Base-by-base conservation (phyloP, 768 basidiomycete genomes). In the Coprinopsis marcescibilis region DNA sequence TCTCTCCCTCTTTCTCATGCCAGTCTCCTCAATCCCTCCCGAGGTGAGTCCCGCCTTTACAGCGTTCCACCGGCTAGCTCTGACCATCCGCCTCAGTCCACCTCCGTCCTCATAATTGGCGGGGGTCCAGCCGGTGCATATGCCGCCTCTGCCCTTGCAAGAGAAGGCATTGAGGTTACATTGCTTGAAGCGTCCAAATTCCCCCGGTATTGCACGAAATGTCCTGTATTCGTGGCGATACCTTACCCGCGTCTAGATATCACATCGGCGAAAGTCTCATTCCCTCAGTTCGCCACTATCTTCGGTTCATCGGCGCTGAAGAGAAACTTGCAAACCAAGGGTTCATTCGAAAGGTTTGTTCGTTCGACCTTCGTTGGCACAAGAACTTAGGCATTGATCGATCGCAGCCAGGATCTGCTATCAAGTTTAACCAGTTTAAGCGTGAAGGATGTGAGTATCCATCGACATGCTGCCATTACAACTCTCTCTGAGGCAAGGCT, bases 371-470 rank as follows among this genome's bases (percentile, higher is more conserved):
- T 36, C 30, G 2, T 10, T 41, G 13, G 32, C 45, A 25, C 45
- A 50, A 24, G n/a, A n/a, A n/a, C n/a, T n/a, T n/a, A n/a, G n/a
- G n/a, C n/a, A 43, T 29, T 13, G 15, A 42, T 15, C 36, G n/a
- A 26, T 24, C 26, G 19, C 52, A 81, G 78, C 78, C 77, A 38
- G 80, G 79, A 26, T 76, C 80, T 51, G 77, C 77, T 20, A 75
- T 81, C 51, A 81, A 81, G 60, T 77, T 81, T 56, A 80, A 80
- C 54, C 77, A 79, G 54, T 76, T 64, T 56, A 80, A 80, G 59
- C 73, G 73, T n/a, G 79, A 81, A 68, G 80, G 78, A 41, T 81
- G 79, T 78, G 55, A 57, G 77, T 66, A 3, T 25, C 51, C 12
- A 50, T 44, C 25, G n/a, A 21, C 20, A 14, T 51, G 29, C 26